Base-by-base conservation (phyloP, 2,329 filamentous ascomycete genomes). In the Ceratocystis papillata region DNA sequence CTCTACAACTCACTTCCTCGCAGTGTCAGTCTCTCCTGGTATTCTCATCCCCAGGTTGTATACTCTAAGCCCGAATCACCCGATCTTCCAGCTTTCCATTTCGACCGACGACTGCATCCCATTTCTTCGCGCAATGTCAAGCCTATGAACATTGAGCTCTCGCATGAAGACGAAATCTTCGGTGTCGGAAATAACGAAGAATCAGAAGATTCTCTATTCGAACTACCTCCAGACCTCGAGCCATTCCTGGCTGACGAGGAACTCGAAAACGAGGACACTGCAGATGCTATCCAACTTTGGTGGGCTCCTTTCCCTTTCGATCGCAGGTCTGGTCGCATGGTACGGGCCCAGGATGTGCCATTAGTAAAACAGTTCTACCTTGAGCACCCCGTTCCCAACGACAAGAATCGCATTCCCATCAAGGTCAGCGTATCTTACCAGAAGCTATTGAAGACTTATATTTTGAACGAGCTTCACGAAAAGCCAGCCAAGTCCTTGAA, bases 371-470 rank as follows among this genome's bases (percentile, higher is more conserved):
- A 97, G 75, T 97, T 91, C 89, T 99, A 99, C 73, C 81, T 99
- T 5, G 93, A 99, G 76, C 95, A 99, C 74, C 92, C 91, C 70
- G 92, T 94, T 10, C 84, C 87, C 66, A 66, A 66, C 25, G 68
- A 69, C 20, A 68, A 67, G 63, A 65, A 69, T 30, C 79, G 80
- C 69, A 91, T 96, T 72, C 93, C 94, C 0, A 92, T 97, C 70
- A 99, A 99, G 78, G 92, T 99, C 65, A 85, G 94, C 72, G 94
- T 99, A 8, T 99, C 94, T 0, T 99, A 99, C 74, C 94, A 99
- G 76, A 99, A 99, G 78, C 79, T 99, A 67, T 81, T 99, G 55
- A 99, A 99, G 80, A 93, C 89, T 2, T 99, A 87, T 71, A 94
- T 99, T 20, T 81, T 99, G 70, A 99, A 99, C 71, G 93, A 97